Evolutionary conservation across 2,329 filamentous ascomycete genomes (phyloP).

Genomic region (Apiospora pterosperma): DNA sequence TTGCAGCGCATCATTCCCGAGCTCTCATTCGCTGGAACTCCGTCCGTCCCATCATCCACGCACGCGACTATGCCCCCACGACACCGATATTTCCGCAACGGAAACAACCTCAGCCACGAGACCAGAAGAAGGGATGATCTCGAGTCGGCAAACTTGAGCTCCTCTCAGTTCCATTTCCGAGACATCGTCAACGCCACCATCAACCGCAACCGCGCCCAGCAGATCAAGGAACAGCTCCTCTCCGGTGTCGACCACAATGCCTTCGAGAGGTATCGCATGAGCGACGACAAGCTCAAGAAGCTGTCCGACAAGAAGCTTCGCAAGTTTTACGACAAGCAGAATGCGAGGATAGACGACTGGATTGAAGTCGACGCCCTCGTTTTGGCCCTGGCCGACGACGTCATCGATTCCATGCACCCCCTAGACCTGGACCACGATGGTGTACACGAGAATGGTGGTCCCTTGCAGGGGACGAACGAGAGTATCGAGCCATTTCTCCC

Average conservation of each 20-base stretch:
- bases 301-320: slow-evolving; percentile 51
- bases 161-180: slow-evolving; percentile 30
- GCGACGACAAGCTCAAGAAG: slow-evolving; percentile 47
- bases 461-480: slow-evolving; percentile 43
- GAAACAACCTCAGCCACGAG: neutral
- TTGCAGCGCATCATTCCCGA: neutral
- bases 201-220: slow-evolving; percentile 31
- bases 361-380: slow-evolving; percentile 57
- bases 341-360: slow-evolving; percentile 53
- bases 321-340: slow-evolving; percentile 52
- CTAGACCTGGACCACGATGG: slow-evolving; percentile 57
- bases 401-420: slow-evolving; percentile 41
- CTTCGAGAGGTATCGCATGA: slow-evolving; percentile 47
- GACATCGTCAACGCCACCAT: slow-evolving; percentile 43
- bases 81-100: neutral
- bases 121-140: neutral
- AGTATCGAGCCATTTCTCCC: slow-evolving; percentile 53
- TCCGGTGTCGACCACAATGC: slow-evolving; percentile 41
- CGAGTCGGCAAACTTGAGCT: slow-evolving; percentile 8
- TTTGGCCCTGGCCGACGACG: slow-evolving; percentile 51
- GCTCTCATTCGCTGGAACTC: neutral
- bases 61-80: neutral
- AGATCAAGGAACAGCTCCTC: slow-evolving; percentile 46
- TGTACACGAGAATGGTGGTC: slow-evolving; percentile 47
- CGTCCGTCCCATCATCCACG: neutral